Evolutionary conservation across 345 rosid genomes (phyloP).

Genomic region (Camelina laxa): DNA sequence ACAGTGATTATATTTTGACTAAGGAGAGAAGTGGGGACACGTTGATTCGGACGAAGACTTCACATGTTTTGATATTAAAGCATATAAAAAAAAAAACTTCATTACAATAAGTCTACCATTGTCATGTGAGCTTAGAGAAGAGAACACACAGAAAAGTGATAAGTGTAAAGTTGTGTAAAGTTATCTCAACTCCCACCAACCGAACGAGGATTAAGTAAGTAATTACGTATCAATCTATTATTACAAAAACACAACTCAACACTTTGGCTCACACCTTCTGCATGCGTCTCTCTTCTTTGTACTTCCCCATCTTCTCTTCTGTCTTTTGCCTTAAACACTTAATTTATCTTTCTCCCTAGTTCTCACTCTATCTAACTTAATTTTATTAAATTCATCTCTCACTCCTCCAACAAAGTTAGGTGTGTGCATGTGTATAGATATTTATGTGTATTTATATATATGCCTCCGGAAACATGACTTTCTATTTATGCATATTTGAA

Average conservation of each 20-base stretch:
- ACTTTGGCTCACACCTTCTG: slow-evolving; percentile 37
- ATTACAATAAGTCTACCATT: slow-evolving; percentile 6
- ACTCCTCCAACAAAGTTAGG: slow-evolving; percentile 30
- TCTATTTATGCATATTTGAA: not conserved
- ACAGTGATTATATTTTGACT: slow-evolving; percentile 2
- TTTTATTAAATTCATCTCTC: slow-evolving; percentile 3
- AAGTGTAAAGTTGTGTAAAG: slow-evolving; percentile 37
- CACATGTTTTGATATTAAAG: slow-evolving; percentile 2
- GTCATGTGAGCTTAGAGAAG: not conserved
- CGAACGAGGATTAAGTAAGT: slow-evolving; percentile 30
- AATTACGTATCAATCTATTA: slow-evolving; percentile 40
- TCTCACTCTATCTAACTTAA: not conserved
- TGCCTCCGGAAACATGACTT: not conserved
- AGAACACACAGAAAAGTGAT: slow-evolving; percentile 12
- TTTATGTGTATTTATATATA: not conserved
- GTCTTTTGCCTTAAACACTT: slow-evolving; percentile 6
- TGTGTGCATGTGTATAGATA: slow-evolving; percentile 24
- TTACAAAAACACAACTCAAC: slow-evolving; percentile 23
- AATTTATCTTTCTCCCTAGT: not conserved
- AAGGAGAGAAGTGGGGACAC: slow-evolving; percentile 29
- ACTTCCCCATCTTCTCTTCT: slow-evolving; percentile 17
- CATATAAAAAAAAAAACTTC: not conserved
- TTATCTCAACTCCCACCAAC: slow-evolving; percentile 41
- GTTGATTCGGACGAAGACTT: slow-evolving; percentile 24
- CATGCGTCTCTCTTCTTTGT: slow-evolving; percentile 28